These are phyloP conservation scores for Phytophthora citricola DNA, from an alignment of 352 stramenopile species.

Conservation along the genomic window DNA sequence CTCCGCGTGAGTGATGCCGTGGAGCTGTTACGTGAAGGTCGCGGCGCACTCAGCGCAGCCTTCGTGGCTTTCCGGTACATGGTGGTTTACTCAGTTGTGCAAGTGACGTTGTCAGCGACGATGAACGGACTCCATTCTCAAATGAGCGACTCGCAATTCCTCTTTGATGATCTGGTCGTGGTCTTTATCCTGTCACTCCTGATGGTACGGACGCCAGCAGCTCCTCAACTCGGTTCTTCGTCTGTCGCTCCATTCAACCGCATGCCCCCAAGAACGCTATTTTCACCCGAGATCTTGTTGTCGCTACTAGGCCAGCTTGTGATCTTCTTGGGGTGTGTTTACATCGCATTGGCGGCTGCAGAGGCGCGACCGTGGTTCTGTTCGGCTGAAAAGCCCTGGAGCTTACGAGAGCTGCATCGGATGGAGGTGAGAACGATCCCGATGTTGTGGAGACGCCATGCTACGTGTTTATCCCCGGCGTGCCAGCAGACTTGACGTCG, in stretches of 20 bases:
- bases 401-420: slow-evolving; percentile 43
- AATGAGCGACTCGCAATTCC: slow-evolving; percentile 83
- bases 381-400: slow-evolving; percentile 48
- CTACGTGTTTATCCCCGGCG: slow-evolving; percentile 64
- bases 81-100: slow-evolving; percentile 92
- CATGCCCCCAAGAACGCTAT: slow-evolving; percentile 64
- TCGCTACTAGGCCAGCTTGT: slow-evolving; percentile 67
- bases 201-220: slow-evolving; percentile 69
- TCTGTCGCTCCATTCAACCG: slow-evolving; percentile 36
- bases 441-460: slow-evolving; percentile 61
- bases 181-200: slow-evolving; percentile 75
- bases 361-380: slow-evolving; percentile 71
- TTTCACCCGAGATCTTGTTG: slow-evolving; percentile 61
- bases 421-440: slow-evolving; percentile 32
- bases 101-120: slow-evolving; percentile 72
- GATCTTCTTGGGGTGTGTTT: slow-evolving; percentile 61
- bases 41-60: slow-evolving; percentile 89
- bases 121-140: slow-evolving; percentile 71
- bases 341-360: slow-evolving; percentile 63
- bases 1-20: slow-evolving; percentile 87
- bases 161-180: slow-evolving; percentile 80
- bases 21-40: slow-evolving; percentile 87
- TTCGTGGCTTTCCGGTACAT: slow-evolving; percentile 93
- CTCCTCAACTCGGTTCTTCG: slow-evolving; percentile 39
- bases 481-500: slow-evolving; percentile 59